Evolutionary conservation across 495 filamentous ascomycete species (phyloP).

Genomic region (Elaphomyces granulatus): DNA sequence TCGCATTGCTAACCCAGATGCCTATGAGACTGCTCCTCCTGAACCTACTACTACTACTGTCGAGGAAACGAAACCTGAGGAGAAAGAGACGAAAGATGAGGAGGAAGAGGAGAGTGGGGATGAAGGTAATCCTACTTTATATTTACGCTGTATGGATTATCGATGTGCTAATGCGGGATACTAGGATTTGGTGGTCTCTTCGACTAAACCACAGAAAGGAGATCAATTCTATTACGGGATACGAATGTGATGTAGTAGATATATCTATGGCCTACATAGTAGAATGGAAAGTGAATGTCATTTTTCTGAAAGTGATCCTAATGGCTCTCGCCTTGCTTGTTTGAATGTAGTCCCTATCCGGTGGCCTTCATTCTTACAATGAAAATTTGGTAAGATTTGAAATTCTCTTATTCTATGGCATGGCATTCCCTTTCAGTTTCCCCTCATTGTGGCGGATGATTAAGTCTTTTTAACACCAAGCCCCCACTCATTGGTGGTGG

Average conservation of each 20-base stretch:
- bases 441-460: constrained; percentile 32
- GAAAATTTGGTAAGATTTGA: too few relatives aligned
- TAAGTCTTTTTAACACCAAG: constrained; percentile 46
- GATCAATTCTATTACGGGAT: constrained; percentile 11
- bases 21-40: constrained; percentile 71
- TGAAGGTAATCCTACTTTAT: constrained; percentile 13
- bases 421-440: background rate
- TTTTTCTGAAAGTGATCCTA: too few relatives aligned
- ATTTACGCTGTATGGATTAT: background rate
- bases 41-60: constrained; percentile 39
- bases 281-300: too few relatives aligned
- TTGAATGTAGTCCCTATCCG: too few relatives aligned
- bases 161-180: constrained; percentile 8
- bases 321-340: too few relatives aligned
- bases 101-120: constrained; percentile 33
- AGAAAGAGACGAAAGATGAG: constrained; percentile 41
- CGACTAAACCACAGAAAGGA: constrained; percentile 31
- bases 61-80: constrained; percentile 35
- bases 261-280: too few relatives aligned
- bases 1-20: constrained; percentile 95
- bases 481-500: constrained; percentile 19
- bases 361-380: too few relatives aligned
- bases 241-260: constrained; percentile 32
- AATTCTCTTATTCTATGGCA: constrained; percentile 4
- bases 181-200: constrained; percentile 43